Conservation (phyloP, 108 stramenopile genomes). For the Nitzschia putrida region DNA sequence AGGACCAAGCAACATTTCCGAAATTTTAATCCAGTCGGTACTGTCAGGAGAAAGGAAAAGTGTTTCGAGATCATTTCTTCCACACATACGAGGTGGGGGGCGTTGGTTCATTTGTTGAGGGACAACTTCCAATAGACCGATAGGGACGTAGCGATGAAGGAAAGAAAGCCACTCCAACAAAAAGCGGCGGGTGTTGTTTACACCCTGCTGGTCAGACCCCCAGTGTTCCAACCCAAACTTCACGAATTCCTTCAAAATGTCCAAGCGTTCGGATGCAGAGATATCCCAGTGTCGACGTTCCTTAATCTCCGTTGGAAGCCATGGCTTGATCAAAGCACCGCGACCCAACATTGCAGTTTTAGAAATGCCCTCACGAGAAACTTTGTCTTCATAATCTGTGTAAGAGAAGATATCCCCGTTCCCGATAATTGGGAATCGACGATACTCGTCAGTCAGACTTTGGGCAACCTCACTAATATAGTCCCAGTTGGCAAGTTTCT, state of each 20-base stretch:
- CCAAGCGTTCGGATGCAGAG: constrained; percentile 89
- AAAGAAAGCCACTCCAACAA: constrained; percentile 98
- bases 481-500: constrained; percentile 92
- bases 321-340: constrained; percentile 98
- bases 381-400: constrained; percentile 85
- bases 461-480: constrained; percentile 86
- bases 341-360: constrained; percentile 94
- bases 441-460: constrained; percentile 56
- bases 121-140: constrained; percentile 85
- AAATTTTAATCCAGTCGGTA: constrained; percentile 95
- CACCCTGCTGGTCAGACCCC: constrained; percentile 95
- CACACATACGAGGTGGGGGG: constrained; percentile 74
- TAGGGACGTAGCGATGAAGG: constrained; percentile 92
- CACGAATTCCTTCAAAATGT: constrained; percentile 91
- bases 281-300: constrained; percentile 94
- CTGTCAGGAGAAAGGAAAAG: constrained; percentile 55
- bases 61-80: constrained; percentile 59
- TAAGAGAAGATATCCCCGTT: constrained; percentile 96
- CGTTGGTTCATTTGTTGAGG: constrained; percentile 94
- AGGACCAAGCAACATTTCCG: constrained; percentile 93
- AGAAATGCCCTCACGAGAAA: constrained; percentile 55
- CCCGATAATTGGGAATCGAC: constrained; percentile 89
- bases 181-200: constrained; percentile 93
- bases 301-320: constrained; percentile 98
- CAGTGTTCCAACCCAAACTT: constrained; percentile 96